These are phyloP conservation scores for Symbiodinium pilosum DNA, from an alignment of 73 alveolate species.

Conservation along the genomic window DNA sequence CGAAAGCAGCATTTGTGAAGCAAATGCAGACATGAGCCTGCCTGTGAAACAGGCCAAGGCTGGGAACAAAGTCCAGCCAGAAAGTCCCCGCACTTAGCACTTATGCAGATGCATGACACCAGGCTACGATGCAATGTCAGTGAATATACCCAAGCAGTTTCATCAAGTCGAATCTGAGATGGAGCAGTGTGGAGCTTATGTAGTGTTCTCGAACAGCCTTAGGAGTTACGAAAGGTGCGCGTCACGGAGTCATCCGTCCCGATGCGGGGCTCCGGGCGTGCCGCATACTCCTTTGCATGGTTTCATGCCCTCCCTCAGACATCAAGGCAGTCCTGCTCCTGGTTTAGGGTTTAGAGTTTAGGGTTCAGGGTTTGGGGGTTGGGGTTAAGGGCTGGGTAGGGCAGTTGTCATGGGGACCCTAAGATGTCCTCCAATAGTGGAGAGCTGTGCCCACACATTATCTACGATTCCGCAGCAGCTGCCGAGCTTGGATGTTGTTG, in stretches of 20 bases:
- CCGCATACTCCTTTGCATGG: neutral
- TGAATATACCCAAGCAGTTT: too few relatives aligned
- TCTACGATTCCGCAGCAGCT: neutral
- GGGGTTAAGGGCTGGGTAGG: too few relatives aligned
- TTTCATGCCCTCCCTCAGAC: neutral
- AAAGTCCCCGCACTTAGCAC: neutral
- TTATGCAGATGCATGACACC: neutral
- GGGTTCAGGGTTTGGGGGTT: too few relatives aligned
- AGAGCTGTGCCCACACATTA: neutral
- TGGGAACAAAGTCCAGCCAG: neutral
- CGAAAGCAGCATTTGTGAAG: neutral
- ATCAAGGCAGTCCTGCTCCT: too few relatives aligned
- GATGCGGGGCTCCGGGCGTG: neutral
- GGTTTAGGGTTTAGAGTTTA: too few relatives aligned
- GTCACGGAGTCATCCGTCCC: neutral
- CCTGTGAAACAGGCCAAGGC: slow-evolving; percentile 15
- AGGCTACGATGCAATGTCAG: too few relatives aligned
- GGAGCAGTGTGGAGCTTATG: neutral
- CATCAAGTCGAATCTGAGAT: neutral
- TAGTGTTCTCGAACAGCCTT: neutral
- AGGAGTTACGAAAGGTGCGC: neutral
- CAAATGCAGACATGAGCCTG: slow-evolving; percentile 5
- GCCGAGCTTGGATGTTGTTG: neutral
- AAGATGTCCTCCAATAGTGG: too few relatives aligned
- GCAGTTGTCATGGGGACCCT: too few relatives aligned